Evolutionary conservation across 768 basidiomycete genomes (phyloP).

Genomic region (Auricularia sp.): DNA sequence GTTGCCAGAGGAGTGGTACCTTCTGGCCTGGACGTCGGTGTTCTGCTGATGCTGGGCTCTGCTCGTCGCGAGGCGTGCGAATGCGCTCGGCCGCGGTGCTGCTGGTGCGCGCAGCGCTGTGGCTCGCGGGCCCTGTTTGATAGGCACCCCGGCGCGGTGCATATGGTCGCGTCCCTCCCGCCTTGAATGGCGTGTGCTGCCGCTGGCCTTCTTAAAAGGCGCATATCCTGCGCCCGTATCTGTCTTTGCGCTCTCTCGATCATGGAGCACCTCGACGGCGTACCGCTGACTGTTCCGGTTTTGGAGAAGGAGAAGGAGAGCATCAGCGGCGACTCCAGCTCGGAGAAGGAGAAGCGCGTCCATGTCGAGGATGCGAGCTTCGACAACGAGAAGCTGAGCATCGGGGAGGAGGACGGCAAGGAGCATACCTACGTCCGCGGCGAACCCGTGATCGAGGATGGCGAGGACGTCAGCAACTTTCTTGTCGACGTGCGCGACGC

Average conservation of each 20-base stretch:
- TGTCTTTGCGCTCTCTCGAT: neutral
- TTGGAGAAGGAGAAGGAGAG: neutral
- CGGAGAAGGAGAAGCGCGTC: neutral
- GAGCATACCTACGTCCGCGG: conserved; percentile 2
- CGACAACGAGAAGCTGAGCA: neutral
- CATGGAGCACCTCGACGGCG: neutral
- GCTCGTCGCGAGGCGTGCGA: neutral
- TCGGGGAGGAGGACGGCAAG: neutral
- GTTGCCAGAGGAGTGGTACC: too few species aligned
- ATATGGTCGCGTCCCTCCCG: neutral
- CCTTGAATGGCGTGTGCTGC: neutral
- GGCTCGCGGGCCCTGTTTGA: neutral
- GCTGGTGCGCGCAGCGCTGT: neutral
- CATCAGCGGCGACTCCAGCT: neutral
- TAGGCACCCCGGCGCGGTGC: neutral
- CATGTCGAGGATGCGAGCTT: neutral
- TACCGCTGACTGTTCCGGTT: neutral
- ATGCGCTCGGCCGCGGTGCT: neutral
- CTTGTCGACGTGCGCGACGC: conserved; percentile 48
- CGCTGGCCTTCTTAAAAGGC: neutral
- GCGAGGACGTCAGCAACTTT: conserved; percentile 19
- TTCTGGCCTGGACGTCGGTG: too few species aligned
- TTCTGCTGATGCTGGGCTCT: too few species aligned
- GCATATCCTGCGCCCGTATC: neutral
- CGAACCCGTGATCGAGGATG: conserved; percentile 10